Evolutionary conservation across 208 protist species (phyloP), one percentile per base, ranked within the genome.

Genomic region (Crithidia fasciculata): DNA sequence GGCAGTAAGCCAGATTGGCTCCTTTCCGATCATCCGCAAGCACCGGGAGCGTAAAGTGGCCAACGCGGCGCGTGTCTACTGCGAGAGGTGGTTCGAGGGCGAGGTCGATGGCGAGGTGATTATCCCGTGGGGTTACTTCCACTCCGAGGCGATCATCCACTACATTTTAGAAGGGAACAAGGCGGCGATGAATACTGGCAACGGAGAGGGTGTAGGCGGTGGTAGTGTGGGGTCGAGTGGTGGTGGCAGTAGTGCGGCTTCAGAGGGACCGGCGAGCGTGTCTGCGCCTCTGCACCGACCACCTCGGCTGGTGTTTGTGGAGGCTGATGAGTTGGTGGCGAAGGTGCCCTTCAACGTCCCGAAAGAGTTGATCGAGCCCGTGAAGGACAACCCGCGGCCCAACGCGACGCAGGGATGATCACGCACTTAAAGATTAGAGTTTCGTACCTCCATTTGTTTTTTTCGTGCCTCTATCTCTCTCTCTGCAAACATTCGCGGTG

Each of bases 101-200:
- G 81, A 84, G 65, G 80, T 88, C 16, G 87, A 84, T 52, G 90
- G 90, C 37, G 92, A 96, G 79, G 90, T 96, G 53, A 94, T 96
- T 69, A 79, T 96, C 16, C 92, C 92, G 6, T 96, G 92, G 90
- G 92, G 92, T 39, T 95, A 89, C 76, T 96, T 89, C 69, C 92
- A 96, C 79, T 72, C 83, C 4, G 85, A 91, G 65, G 84, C 84
- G n/a, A 96, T 96, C 55, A 79, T 82, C 6, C 86, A 90, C 67
- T 86, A 92, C 72, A 88, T 96, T 15, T 40, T 91, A n/a, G 83
- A 88, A 39, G 77, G 78, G 47, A 92, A 92, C 69, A 78, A 74
- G 19, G 53, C 60, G 49, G 19, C 50, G 41, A 39, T 58, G 19
- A 61, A 28, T 28, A 28, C 28, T 28, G 28, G 18, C 45, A 36